Conservation (phyloP, 352 stramenopile genomes). For the Globisporangium splendens region DNA sequence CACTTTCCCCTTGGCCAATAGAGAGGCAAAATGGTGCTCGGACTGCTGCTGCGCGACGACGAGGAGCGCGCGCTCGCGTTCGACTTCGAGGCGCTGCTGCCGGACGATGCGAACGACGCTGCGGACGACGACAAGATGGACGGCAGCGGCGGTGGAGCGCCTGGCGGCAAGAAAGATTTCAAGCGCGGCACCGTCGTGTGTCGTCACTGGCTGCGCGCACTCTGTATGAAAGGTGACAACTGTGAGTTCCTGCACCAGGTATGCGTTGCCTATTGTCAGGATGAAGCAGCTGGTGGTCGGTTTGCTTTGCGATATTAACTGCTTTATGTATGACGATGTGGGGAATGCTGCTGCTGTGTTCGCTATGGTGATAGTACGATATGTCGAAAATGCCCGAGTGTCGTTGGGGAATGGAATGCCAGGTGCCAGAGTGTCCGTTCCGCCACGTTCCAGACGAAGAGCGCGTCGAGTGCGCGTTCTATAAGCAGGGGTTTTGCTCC, state of each 20-base stretch:
- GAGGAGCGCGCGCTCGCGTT: constrained; percentile 78
- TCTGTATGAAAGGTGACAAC: constrained; percentile 98
- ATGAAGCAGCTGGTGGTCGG: neutral
- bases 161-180: constrained; percentile 75
- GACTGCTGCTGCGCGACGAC: constrained; percentile 70
- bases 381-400: constrained; percentile 97
- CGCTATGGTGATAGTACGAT: constrained; percentile 73
- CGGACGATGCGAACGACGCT: constrained; percentile 57
- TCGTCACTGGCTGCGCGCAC: constrained; percentile 95
- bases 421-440: constrained; percentile 96
- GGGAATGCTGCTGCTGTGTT: neutral
- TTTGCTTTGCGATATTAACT: too few species aligned
- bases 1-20: too few species aligned
- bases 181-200: constrained; percentile 95
- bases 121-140: constrained; percentile 32
- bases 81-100: constrained; percentile 81
- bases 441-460: constrained; percentile 95
- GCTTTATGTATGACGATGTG: neutral
- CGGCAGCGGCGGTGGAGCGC: constrained; percentile 28
- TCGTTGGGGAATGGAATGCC: constrained; percentile 95
- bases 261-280: neutral
- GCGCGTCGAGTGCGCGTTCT: constrained; percentile 97
- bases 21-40: constrained; percentile 54
- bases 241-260: constrained; percentile 95
- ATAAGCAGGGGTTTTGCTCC: constrained; percentile 97